Conservation (phyloP, 139 green algal genomes). For the Chlamydomonas applanata region DNA sequence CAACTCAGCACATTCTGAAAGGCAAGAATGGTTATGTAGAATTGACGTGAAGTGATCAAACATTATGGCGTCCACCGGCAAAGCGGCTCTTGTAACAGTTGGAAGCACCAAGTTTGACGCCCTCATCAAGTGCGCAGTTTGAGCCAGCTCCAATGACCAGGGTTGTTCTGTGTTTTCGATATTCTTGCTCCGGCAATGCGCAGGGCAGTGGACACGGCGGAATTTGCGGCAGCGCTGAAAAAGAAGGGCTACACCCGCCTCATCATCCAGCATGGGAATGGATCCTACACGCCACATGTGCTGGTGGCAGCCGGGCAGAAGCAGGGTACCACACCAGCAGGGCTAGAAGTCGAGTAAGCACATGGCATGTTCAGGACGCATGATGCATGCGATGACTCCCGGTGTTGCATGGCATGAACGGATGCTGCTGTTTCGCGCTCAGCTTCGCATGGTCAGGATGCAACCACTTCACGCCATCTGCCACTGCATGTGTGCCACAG, state of each 20-base stretch:
- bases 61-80: too few relatives aligned
- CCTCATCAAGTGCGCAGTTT: slow-evolving; percentile 47
- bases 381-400: too few relatives aligned
- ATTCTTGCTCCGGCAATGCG: neutral
- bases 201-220: slow-evolving; percentile 53
- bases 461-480: too few relatives aligned
- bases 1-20: too few relatives aligned
- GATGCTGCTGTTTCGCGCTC: neutral
- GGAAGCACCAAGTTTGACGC: slow-evolving; percentile 84
- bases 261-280: slow-evolving; percentile 64
- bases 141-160: too few relatives aligned
- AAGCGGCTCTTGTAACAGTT: slow-evolving; percentile 71
- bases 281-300: slow-evolving; percentile 34
- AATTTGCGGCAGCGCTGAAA: slow-evolving; percentile 43
- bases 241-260: slow-evolving; percentile 61
- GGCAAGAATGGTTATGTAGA: too few relatives aligned
- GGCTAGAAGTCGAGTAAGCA: slow-evolving; percentile 51
- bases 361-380: neutral
- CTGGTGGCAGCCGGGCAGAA: slow-evolving; percentile 42
- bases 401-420: too few relatives aligned
- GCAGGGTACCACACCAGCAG: slow-evolving; percentile 21
- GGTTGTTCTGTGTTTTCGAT: neutral
- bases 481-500: too few relatives aligned
- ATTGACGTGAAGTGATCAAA: too few relatives aligned
- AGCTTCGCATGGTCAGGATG: too few relatives aligned